phyloP scores from a whole-genome alignment of 305 asterid species.

The Salvia sclarea region DNA sequence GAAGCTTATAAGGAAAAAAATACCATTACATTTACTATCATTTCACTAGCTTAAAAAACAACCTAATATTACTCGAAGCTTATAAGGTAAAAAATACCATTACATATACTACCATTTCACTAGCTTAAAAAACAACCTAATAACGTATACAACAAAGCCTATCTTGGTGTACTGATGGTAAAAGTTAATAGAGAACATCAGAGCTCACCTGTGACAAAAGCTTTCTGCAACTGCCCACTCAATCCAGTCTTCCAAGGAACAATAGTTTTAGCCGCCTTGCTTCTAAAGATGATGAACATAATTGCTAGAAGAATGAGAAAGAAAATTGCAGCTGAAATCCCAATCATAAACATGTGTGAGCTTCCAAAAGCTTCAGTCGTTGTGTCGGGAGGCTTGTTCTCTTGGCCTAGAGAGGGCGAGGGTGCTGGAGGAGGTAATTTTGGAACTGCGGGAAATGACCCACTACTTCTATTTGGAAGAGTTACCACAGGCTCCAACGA shows the following conservation, averaged over 20 bases:
- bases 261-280: conserved; percentile 61
- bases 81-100: neutral
- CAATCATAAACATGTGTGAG: conserved; percentile 49
- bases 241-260: conserved; percentile 93
- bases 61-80: no score
- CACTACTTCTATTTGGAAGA: conserved; percentile 75
- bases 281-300: conserved; percentile 49
- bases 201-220: conserved; percentile 72
- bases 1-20: neutral
- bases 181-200: conserved; percentile 3
- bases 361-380: conserved; percentile 33
- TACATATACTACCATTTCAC: neutral
- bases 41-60: neutral
- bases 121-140: neutral
- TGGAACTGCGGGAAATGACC: conserved; percentile 74
- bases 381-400: conserved; percentile 27
- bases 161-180: neutral
- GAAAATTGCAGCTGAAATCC: conserved; percentile 45
- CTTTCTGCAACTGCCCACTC: conserved; percentile 95
- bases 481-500: conserved; percentile 34
- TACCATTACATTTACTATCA: neutral
- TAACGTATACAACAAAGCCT: no score
- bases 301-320: conserved; percentile 45
- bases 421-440: conserved; percentile 41
- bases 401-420: conserved; percentile 30